These are phyloP conservation scores for Sungouiozyma intestinalis DNA, from an alignment of 805 yeast genomes.

Conservation along the genomic window DNA sequence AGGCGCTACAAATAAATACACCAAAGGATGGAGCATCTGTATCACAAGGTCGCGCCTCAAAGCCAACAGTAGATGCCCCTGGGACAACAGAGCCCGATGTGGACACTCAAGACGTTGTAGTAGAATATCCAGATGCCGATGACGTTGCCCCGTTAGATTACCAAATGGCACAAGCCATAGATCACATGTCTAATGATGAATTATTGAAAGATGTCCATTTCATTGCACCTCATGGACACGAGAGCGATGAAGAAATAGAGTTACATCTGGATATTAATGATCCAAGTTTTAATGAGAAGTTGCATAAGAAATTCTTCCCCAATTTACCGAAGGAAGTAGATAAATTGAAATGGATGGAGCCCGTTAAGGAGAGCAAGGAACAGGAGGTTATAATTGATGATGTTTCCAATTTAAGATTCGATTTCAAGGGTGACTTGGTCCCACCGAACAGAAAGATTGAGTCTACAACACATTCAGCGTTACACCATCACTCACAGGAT, in stretches of 20 bases:
- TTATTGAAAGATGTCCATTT: constrained; percentile 49
- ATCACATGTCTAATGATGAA: constrained; percentile 35
- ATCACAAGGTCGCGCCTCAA: constrained; percentile 9
- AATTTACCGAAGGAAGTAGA: constrained; percentile 76
- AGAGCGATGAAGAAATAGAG: constrained; percentile 23
- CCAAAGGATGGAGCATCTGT: neutral
- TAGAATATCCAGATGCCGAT: constrained; percentile 40
- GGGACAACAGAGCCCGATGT: constrained; percentile 1
- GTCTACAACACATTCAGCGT: constrained; percentile 51
- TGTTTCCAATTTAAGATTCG: constrained; percentile 71
- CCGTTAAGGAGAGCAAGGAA: constrained; percentile 38
- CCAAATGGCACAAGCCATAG: constrained; percentile 37
- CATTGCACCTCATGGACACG: constrained; percentile 26
- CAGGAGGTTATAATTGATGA: constrained; percentile 30
- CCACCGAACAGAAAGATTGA: constrained; percentile 41
- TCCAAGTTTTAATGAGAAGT: constrained; percentile 65
- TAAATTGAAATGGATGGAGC: constrained; percentile 87
- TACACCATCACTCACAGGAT: constrained; percentile 85
- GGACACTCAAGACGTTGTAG: constrained; percentile 5
- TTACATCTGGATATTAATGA: constrained; percentile 49
- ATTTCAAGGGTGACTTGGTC: constrained; percentile 72
- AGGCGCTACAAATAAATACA: constrained; percentile 17
- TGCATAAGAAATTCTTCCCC: constrained; percentile 82
- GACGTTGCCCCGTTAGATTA: constrained; percentile 42
- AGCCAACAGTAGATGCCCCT: constrained; percentile 6